Evolutionary conservation across 75 land plant genomes (phyloP).

Genomic region (Larix kaempferi): DNA sequence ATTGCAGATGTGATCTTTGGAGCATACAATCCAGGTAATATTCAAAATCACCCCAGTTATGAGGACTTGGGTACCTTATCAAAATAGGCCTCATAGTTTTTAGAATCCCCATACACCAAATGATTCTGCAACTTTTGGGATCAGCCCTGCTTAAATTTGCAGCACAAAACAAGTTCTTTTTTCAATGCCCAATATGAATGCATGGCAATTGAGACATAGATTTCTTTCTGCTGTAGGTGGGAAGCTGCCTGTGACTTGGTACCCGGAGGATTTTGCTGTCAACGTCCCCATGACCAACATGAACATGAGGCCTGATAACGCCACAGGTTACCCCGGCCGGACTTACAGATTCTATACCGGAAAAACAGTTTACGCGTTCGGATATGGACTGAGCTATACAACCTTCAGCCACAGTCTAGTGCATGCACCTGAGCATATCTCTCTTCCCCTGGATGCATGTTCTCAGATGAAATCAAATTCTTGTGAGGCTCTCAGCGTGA

Average conservation of each 20-base stretch:
- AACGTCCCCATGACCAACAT: conserved; percentile 84
- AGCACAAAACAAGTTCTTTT: background rate
- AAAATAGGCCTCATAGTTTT: background rate
- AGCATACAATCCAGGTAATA: conserved; percentile 69
- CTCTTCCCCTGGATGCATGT: conserved; percentile 41
- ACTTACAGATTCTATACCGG: conserved; percentile 93
- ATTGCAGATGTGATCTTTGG: conserved; percentile 84
- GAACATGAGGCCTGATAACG: conserved; percentile 84
- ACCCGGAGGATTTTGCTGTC: conserved; percentile 48
- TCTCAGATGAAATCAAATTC: conserved; percentile 26
- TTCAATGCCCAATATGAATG: background rate
- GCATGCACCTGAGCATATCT: background rate
- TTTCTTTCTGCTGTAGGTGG: conserved; percentile 45
- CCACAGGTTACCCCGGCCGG: conserved; percentile 85
- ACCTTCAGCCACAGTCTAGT: conserved; percentile 11
- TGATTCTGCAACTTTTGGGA: background rate
- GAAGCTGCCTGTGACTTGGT: conserved; percentile 83
- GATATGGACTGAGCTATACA: conserved; percentile 88
- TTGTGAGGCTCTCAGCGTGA: conserved; percentile 22
- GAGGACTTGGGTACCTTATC: background rate
- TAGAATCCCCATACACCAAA: background rate
- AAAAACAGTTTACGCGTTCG: conserved; percentile 58
- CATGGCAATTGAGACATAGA: background rate
- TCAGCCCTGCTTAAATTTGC: background rate
- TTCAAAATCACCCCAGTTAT: too few relatives aligned